Base-by-base conservation (phyloP, 257 asterid species). In the Solanum chmielewskii region DNA sequence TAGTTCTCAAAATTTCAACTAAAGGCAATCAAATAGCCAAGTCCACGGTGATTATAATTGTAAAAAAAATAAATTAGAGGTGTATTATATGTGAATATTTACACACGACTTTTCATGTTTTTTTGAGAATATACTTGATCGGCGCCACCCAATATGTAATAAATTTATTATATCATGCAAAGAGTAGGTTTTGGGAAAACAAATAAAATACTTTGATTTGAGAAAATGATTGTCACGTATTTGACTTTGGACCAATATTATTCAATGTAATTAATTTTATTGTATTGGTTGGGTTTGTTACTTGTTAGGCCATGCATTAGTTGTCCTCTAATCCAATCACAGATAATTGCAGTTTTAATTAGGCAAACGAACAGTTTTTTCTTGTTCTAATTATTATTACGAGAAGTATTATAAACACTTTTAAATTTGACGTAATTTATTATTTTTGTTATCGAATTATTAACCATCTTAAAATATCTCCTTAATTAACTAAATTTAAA, bases 191-290 rank as follows among this genome's bases (percentile, higher is more conserved):
- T 33, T 83, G 35, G 66, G 77, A 76, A 49, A 75, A 66, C 60
- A 73, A 29, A 12, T 52, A 37, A 77, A 64, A 44, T 78, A 21
- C 76, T 84, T 83, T 83, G 5, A 33, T 68, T 14, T 84, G 73
- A 35, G 60, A 66, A 87, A 86, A 87, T 87, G 27, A 70, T 89
- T 87, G 83, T 71, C 86, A 83, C 86, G 76, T 82, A 84, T 84
- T 87, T 89, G 89, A 88, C 88, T 70, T 90, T 16, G 33, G 13
- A 41, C 83, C 39, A 84, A 84, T 27, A 37, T 35, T 27, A 1
- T 37, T 37, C 25, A 60, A 20, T 82, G 23, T 18, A 33, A 70
- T 41, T 70, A 70, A 83, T 83, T 33, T 25, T 41, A 37, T 33
- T 75, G 29, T 75, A 23, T 83, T 83, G 71, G 49, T 83, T 31